A percentile compares a stretch with the other conserved stretches of the same genome.
Conservation (phyloP, 139 green algal genomes). For the Medakamo hakoo region DNA sequence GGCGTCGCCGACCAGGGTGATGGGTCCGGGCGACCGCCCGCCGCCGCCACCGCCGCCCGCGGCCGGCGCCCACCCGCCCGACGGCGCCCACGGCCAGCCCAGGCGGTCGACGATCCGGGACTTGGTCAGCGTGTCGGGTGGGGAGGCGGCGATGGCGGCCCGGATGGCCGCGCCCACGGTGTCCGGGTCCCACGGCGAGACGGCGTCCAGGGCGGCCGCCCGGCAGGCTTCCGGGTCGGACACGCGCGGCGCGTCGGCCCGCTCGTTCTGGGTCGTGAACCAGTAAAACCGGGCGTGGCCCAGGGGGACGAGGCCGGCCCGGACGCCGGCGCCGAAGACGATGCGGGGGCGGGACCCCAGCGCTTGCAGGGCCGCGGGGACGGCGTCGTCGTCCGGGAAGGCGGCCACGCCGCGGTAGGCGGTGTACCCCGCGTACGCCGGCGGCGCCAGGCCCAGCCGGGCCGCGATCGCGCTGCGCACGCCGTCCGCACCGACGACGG, state of each 20-base stretch:
- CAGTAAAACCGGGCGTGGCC: not conserved
- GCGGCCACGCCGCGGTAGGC: not conserved
- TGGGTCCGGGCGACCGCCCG: no score
- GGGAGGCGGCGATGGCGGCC: not conserved
- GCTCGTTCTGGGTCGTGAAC: not conserved
- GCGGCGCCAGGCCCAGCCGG: not conserved
- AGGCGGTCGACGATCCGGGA: not conserved
- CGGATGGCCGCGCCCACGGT: not conserved
- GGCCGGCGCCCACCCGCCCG: no score
- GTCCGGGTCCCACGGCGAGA: not conserved
- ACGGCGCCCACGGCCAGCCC: no score
- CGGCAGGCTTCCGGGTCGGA: not conserved
- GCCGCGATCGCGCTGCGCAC: not conserved
- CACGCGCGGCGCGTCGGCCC: not conserved
- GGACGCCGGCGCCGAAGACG: not conserved
- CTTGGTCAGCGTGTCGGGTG: not conserved
- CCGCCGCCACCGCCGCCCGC: not conserved
- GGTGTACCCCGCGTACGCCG: not conserved
- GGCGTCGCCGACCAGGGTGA: not conserved
- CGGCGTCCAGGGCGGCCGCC: not conserved
- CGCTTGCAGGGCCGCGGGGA: not conserved
- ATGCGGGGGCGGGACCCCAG: not conserved
- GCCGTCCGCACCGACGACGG: not conserved
- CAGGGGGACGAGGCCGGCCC: not conserved
- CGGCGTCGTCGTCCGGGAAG: not conserved